These are phyloP conservation scores for Saprolegnia parasitica DNA, from an alignment of 352 stramenopile species.

Conservation along the genomic window DNA sequence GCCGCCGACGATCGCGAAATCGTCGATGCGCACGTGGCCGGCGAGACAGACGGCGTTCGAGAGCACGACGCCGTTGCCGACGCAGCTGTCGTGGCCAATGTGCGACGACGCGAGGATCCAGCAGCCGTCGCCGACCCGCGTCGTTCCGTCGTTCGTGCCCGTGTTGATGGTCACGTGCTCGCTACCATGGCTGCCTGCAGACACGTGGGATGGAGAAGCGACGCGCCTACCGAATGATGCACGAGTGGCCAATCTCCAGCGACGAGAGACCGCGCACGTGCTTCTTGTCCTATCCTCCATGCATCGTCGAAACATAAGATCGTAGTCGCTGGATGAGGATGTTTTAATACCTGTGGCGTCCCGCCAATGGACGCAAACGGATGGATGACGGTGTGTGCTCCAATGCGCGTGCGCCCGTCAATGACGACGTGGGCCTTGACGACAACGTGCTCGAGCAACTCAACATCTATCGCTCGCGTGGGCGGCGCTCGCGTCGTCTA, in stretches of 20 bases:
- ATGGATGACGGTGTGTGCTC: constrained; percentile 50
- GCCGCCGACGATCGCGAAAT: constrained; percentile 68
- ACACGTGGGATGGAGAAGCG: background rate
- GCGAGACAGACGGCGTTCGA: constrained; percentile 79
- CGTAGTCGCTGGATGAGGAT: background rate
- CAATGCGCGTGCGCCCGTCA: constrained; percentile 57
- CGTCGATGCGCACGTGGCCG: constrained; percentile 69
- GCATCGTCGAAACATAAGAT: background rate
- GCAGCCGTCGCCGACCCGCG: constrained; percentile 63
- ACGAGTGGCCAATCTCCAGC: constrained; percentile 58
- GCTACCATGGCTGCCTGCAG: background rate
- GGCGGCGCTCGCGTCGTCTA: constrained; percentile 8
- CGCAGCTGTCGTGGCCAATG: constrained; percentile 60
- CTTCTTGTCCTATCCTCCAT: constrained; percentile 53
- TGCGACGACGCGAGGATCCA: constrained; percentile 72
- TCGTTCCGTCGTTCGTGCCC: constrained; percentile 53
- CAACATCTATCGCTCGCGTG: constrained; percentile 41
- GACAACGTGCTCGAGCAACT: constrained; percentile 55
- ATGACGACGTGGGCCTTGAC: constrained; percentile 73
- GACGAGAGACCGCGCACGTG: constrained; percentile 33
- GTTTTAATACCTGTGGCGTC: constrained; percentile 52
- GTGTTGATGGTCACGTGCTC: constrained; percentile 81
- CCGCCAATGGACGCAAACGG: constrained; percentile 73
- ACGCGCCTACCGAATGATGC: constrained; percentile 47
- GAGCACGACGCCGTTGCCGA: constrained; percentile 65